phyloP scores from a whole-genome alignment of 169 alveolate genomes.

The Cryptosporidium parvum region DNA sequence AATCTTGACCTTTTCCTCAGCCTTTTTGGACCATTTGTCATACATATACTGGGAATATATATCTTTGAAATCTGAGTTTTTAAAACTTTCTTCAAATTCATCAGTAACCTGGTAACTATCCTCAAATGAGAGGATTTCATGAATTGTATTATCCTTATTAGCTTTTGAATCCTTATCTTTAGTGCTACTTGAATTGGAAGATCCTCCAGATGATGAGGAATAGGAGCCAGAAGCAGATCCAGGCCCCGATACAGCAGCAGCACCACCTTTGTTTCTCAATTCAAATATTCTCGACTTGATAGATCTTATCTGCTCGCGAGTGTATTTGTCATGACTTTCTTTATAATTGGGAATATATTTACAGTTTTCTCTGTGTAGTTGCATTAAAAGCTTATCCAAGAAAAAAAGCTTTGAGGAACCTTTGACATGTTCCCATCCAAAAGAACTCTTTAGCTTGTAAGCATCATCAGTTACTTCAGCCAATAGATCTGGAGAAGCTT shows the following conservation, averaged over 20 bases:
- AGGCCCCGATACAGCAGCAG: background rate
- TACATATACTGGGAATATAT: conserved; percentile 70
- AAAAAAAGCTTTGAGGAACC: conserved; percentile 89
- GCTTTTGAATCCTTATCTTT: conserved; percentile 8
- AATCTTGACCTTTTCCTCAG: conserved; percentile 31
- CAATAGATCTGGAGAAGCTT: conserved; percentile 58
- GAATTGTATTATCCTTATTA: background rate
- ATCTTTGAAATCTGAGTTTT: conserved; percentile 21
- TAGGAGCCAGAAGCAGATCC: background rate
- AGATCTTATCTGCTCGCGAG: conserved; percentile 57
- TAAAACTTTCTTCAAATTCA: conserved; percentile 51
- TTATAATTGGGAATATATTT: conserved; percentile 83
- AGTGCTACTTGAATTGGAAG: background rate
- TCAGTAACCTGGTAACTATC: conserved; percentile 42
- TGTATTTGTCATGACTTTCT: conserved; percentile 72
- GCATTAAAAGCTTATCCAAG: conserved; percentile 90
- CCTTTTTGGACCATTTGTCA: conserved; percentile 40
- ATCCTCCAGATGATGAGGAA: background rate
- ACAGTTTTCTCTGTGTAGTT: conserved; percentile 87
- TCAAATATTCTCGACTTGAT: conserved; percentile 67
- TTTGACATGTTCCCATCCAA: conserved; percentile 87
- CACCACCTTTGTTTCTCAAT: conserved; percentile 51
- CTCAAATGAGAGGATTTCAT: conserved; percentile 45
- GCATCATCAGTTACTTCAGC: conserved; percentile 79
- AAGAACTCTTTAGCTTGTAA: conserved; percentile 76